A percentile compares a stretch with the other conserved stretches of the same genome.
Conservation (phyloP, 495 filamentous ascomycete species). For the Penicillium parvum region DNA sequence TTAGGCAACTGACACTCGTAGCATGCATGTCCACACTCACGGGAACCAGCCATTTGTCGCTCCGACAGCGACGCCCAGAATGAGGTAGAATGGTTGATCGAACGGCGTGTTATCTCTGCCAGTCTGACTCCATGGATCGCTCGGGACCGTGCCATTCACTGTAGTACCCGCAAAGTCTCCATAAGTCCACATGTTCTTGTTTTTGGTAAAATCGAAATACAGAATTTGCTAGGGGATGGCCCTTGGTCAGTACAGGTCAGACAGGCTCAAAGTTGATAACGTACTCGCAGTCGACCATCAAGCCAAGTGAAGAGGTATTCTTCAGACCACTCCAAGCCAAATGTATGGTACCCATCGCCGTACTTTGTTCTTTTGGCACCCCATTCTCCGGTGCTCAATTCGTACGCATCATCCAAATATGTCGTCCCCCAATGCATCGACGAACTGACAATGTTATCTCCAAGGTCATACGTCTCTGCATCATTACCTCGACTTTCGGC, state of each 20-base stretch:
- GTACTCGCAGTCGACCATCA: no score
- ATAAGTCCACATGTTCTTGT: slow-evolving; percentile 64
- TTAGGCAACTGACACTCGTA: background rate
- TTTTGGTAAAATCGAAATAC: slow-evolving; percentile 62
- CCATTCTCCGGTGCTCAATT: background rate
- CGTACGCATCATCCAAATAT: slow-evolving; percentile 36
- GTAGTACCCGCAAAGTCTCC: slow-evolving; percentile 68
- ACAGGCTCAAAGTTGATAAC: no score
- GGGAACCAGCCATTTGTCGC: slow-evolving; percentile 80
- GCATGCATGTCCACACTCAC: background rate
- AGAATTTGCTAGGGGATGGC: slow-evolving; percentile 79
- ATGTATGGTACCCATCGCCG: slow-evolving; percentile 51
- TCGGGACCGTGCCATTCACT: slow-evolving; percentile 63
- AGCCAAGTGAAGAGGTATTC: slow-evolving; percentile 88
- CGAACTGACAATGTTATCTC: slow-evolving; percentile 76
- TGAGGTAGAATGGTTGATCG: slow-evolving; percentile 76
- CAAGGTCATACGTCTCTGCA: slow-evolving; percentile 40
- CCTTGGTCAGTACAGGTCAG: no score
- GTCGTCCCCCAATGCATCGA: slow-evolving; percentile 70
- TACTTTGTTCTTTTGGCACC: slow-evolving; percentile 14
- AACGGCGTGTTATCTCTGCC: slow-evolving; percentile 60
- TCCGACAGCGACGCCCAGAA: slow-evolving; percentile 78
- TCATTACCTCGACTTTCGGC: slow-evolving; percentile 77
- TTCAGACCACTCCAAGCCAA: slow-evolving; percentile 79
- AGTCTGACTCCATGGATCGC: slow-evolving; percentile 62